These are phyloP conservation scores for Theileria luwenshuni DNA, from an alignment of 169 alveolate genomes.

Conservation along the genomic window DNA sequence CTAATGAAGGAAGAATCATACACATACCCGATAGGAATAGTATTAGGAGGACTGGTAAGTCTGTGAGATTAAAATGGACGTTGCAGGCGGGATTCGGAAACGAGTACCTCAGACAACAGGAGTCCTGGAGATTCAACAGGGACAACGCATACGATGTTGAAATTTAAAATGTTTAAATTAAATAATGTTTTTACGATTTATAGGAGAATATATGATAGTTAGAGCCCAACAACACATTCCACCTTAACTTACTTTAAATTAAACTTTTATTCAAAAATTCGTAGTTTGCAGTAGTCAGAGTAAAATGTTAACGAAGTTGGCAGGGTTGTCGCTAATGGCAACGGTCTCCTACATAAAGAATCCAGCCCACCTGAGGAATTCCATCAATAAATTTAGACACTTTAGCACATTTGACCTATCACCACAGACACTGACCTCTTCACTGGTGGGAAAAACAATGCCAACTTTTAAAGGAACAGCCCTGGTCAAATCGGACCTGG, in stretches of 20 bases:
- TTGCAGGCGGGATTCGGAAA: constrained; percentile 80
- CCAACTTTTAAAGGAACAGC: constrained; percentile 72
- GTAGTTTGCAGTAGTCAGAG: too few relatives aligned
- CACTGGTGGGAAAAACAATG: constrained; percentile 63
- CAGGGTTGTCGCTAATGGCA: constrained; percentile 13
- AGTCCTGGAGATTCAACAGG: constrained; percentile 69
- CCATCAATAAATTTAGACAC: background rate
- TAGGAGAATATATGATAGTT: too few relatives aligned
- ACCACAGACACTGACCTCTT: constrained; percentile 13
- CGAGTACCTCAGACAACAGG: constrained; percentile 81
- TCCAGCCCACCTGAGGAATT: background rate
- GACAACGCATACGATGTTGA: constrained; percentile 84
- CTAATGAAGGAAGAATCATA: constrained; percentile 88
- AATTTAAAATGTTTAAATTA: constrained; percentile 63
- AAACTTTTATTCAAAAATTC: too few relatives aligned
- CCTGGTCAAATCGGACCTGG: constrained; percentile 59
- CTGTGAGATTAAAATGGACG: background rate
- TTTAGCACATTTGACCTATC: constrained; percentile 6
- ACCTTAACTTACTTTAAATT: too few relatives aligned
- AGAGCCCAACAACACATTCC: too few relatives aligned
- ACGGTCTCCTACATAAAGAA: constrained; percentile 14
- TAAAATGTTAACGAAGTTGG: constrained; percentile 22
- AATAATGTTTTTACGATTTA: too few relatives aligned
- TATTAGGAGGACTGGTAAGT: constrained; percentile 88
- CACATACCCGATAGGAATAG: constrained; percentile 92